Evolutionary conservation across 805 yeast species (phyloP).

Genomic region (Candida alai): DNA sequence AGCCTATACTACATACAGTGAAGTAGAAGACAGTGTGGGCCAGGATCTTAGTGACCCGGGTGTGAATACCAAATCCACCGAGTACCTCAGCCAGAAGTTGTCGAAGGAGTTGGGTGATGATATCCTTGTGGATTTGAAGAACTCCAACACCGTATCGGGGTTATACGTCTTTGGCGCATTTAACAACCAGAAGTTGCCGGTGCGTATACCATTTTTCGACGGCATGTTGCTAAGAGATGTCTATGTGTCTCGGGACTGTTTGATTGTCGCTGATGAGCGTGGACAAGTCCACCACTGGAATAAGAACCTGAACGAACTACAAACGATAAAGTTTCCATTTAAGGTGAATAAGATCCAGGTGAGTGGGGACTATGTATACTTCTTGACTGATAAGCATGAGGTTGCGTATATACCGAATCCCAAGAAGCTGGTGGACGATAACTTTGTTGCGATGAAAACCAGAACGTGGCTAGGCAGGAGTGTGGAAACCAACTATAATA

Average conservation of each 20-base stretch:
- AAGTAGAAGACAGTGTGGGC: slow-evolving; percentile 38
- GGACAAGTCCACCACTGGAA: slow-evolving; percentile 81
- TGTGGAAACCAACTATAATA: slow-evolving; percentile 5
- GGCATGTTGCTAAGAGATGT: slow-evolving; percentile 55
- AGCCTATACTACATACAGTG: slow-evolving; percentile 28
- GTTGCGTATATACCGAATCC: slow-evolving; percentile 28
- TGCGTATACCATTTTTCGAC: slow-evolving; percentile 62
- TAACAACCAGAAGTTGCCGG: slow-evolving; percentile 46
- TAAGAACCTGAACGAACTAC: slow-evolving; percentile 29
- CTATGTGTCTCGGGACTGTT: slow-evolving; percentile 40
- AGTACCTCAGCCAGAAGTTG: slow-evolving; percentile 24
- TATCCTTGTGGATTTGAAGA: slow-evolving; percentile 17
- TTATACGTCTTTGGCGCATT: slow-evolving; percentile 33
- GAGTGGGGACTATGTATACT: slow-evolving; percentile 50
- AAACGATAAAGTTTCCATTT: slow-evolving; percentile 23
- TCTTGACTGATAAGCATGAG: slow-evolving; percentile 37
- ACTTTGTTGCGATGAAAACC: slow-evolving; percentile 13
- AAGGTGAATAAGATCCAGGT: slow-evolving; percentile 30
- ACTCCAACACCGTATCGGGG: slow-evolving; percentile 27
- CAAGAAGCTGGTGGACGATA: slow-evolving; percentile 11
- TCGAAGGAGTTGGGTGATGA: slow-evolving; percentile 19
- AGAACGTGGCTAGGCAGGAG: slow-evolving; percentile 23
- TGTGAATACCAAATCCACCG: slow-evolving; percentile 24
- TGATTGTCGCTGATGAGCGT: slow-evolving; percentile 58
- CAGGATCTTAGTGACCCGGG: slow-evolving; percentile 29